Percentiles rank a stretch among this genome's conserved stretches.
These are phyloP conservation scores for Coniochaeta ligniaria DNA, from an alignment of 2,329 filamentous ascomycete species.

Conservation along the genomic window DNA sequence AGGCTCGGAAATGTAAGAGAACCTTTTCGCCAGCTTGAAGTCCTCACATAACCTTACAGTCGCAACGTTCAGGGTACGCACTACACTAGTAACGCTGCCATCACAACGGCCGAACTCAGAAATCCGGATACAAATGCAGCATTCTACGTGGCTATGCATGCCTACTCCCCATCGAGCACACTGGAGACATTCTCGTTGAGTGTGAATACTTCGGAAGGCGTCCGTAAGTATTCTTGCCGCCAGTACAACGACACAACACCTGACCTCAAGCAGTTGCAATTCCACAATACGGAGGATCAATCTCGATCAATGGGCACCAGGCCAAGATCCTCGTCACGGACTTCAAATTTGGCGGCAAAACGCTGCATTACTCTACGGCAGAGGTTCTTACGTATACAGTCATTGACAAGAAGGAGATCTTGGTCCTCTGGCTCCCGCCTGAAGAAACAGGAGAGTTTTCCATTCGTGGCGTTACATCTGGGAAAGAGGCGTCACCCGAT, in stretches of 20 bases:
- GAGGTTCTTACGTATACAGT: constrained; percentile 45
- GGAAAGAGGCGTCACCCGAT: constrained; percentile 18
- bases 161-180: constrained; percentile 41
- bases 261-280: constrained; percentile 30
- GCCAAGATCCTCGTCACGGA: constrained; percentile 56
- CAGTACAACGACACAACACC: not conserved
- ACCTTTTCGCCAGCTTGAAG: no score
- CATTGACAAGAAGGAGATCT: constrained; percentile 36
- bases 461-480: constrained; percentile 31
- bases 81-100: constrained; percentile 42
- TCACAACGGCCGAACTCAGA: constrained; percentile 48
- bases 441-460: constrained; percentile 49
- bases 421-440: constrained; percentile 46
- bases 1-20: constrained; percentile 24
- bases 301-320: constrained; percentile 52
- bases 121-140: constrained; percentile 49
- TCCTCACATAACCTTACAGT: no score
- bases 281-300: constrained; percentile 37
- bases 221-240: constrained; percentile 13
- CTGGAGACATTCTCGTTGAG: constrained; percentile 46
- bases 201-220: constrained; percentile 48
- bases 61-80: constrained; percentile 21
- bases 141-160: constrained; percentile 54
- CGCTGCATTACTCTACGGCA: constrained; percentile 46
- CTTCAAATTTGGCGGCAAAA: constrained; percentile 44